phyloP scores from a whole-genome alignment of 495 filamentous ascomycete genomes.

The Aspergillus haitiensis region DNA sequence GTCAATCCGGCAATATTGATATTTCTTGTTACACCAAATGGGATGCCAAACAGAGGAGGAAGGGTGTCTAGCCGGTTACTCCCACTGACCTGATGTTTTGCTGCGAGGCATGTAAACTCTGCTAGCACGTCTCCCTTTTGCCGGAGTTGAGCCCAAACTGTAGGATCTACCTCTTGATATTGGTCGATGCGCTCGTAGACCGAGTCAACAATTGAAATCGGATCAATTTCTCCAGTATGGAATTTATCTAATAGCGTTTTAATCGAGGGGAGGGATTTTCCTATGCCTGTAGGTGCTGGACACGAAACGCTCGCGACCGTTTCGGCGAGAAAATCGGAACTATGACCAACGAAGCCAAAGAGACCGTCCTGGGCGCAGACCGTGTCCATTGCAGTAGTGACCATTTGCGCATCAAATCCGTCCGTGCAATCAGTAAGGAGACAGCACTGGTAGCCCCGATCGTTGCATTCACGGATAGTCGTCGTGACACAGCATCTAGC shows the following conservation, averaged over 20 bases:
- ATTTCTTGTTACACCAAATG: slow-evolving; percentile 2
- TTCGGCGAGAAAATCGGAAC: background rate
- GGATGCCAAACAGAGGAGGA: slow-evolving; percentile 1
- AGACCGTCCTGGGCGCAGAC: slow-evolving; percentile 10
- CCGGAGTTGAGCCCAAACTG: background rate
- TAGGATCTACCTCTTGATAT: background rate
- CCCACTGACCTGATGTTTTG: background rate
- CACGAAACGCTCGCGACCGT: background rate
- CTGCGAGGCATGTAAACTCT: background rate
- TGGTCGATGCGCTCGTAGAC: slow-evolving; percentile 1
- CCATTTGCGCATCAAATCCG: slow-evolving; percentile 10
- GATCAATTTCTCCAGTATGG: background rate
- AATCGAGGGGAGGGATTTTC: background rate
- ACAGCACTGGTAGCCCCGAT: slow-evolving; percentile 8
- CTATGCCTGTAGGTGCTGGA: too few species aligned
- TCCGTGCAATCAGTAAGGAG: slow-evolving; percentile 5
- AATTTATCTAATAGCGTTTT: background rate
- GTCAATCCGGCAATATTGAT: slow-evolving; percentile 2
- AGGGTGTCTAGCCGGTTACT: background rate
- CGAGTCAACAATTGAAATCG: background rate
- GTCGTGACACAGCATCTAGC: slow-evolving; percentile 9
- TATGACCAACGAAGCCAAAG: slow-evolving; percentile 4
- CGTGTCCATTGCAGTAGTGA: slow-evolving; percentile 4
- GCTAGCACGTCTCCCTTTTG: background rate
- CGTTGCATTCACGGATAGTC: slow-evolving; percentile 9